Conservation (phyloP, 2,329 filamentous ascomycete genomes). For the Xylaria sp. region DNA sequence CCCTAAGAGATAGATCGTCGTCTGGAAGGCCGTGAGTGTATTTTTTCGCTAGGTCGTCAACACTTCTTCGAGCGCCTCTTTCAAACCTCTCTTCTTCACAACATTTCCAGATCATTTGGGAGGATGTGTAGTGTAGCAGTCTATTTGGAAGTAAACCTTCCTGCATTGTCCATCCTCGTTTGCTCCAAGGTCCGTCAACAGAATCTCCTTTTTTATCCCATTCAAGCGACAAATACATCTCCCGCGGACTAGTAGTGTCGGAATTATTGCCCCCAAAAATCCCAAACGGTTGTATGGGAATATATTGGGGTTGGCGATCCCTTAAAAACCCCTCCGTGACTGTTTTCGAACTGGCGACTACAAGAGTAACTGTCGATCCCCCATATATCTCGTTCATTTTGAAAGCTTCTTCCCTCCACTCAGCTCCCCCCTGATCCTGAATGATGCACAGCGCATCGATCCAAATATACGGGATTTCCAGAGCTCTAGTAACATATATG, state of each 20-base stretch:
- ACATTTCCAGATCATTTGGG: conserved; percentile 9
- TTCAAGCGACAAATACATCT: conserved; percentile 1
- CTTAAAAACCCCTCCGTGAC: conserved; percentile 4
- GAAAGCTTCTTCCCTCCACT: not conserved
- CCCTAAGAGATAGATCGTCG: not conserved
- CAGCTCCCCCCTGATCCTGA: not conserved
- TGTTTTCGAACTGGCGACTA: conserved; percentile 4
- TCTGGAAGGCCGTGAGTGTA: not conserved
- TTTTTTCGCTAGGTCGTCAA: not conserved
- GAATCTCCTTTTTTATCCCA: conserved; percentile 3
- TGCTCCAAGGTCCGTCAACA: conserved; percentile 4
- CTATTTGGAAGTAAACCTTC: conserved; percentile 11
- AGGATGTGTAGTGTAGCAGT: conserved; percentile 8
- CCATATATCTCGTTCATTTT: conserved; percentile 9
- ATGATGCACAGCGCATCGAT: conserved; percentile 7
- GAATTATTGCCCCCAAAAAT: not conserved
- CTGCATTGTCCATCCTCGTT: conserved; percentile 8
- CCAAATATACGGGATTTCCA: conserved; percentile 9
- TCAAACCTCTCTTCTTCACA: conserved; percentile 8
- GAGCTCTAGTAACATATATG: conserved; percentile 5
- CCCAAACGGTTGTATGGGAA: not conserved
- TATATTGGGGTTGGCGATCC: conserved; percentile 7
- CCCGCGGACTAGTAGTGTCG: not conserved
- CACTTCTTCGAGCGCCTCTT: not conserved
- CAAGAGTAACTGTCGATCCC: conserved; percentile 4